These are phyloP conservation scores for Yarrowia bubula DNA, from an alignment of 805 yeast species.

Conservation along the genomic window DNA sequence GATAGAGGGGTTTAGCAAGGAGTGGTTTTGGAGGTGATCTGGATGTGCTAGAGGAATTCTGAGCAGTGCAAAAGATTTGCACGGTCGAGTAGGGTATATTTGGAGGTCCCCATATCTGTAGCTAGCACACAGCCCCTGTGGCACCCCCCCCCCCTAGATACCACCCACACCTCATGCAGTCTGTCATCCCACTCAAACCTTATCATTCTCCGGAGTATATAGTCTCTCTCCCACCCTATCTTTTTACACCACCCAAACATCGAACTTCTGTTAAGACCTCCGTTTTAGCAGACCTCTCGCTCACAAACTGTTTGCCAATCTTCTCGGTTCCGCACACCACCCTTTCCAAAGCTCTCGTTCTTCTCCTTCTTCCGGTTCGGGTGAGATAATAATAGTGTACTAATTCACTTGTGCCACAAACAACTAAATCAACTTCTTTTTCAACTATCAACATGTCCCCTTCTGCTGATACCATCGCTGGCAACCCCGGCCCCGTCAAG, in stretches of 20 bases:
- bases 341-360: slow-evolving; percentile 45
- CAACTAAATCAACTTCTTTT: slow-evolving; percentile 22
- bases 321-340: slow-evolving; percentile 45
- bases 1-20: not conserved
- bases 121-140: not conserved
- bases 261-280: slow-evolving; percentile 20
- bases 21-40: too few relatives aligned
- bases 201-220: not conserved
- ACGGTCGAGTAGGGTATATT: not conserved
- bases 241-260: not conserved
- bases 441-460: slow-evolving; percentile 35
- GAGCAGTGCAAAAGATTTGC: not conserved
- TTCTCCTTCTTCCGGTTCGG: slow-evolving; percentile 42
- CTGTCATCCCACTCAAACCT: not conserved
- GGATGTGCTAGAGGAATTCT: not conserved
- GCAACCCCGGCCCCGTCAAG: slow-evolving; percentile 37
- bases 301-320: slow-evolving; percentile 44
- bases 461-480: slow-evolving; percentile 34
- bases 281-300: slow-evolving; percentile 6
- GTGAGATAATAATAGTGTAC: slow-evolving; percentile 40
- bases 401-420: slow-evolving; percentile 21
- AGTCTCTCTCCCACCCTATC: not conserved
- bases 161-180: not conserved
- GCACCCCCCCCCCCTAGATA: not conserved
- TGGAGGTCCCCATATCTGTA: not conserved